Conservation (phyloP, 331 rosid species). For the Phaseolus coccineus region DNA sequence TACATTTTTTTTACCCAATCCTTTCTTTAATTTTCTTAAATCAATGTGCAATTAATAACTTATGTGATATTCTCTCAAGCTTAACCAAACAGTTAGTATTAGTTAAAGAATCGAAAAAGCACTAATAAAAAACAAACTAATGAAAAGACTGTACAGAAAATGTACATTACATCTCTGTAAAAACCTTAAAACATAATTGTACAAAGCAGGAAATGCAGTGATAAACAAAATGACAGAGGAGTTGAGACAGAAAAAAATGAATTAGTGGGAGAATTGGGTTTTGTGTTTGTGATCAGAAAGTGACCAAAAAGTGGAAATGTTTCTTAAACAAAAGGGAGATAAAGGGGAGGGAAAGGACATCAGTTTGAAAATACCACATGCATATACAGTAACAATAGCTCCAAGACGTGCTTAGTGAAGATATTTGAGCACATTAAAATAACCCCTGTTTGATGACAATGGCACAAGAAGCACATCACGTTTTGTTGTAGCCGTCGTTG, state of each 20-base stretch:
- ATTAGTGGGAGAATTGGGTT: not conserved
- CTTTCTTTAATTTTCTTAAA: no score
- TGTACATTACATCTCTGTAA: no score
- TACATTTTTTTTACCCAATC: no score
- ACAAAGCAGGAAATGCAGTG: not conserved
- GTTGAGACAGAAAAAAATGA: not conserved
- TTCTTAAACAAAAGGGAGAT: not conserved
- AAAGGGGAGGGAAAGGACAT: not conserved
- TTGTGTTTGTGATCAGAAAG: not conserved
- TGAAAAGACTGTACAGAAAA: no score
- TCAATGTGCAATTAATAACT: no score
- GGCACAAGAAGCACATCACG: slow-evolving; percentile 39
- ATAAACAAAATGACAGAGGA: not conserved
- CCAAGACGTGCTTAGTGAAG: slow-evolving; percentile 24
- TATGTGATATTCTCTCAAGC: no score
- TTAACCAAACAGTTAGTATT: no score
- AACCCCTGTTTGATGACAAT: not conserved
- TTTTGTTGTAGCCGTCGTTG: slow-evolving; percentile 38
- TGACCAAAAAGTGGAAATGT: not conserved
- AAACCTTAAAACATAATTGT: not conserved
- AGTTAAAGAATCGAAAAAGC: no score
- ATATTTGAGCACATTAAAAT: slow-evolving; percentile 14
- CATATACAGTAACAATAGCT: slow-evolving; percentile 16
- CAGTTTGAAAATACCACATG: slow-evolving; percentile 23
- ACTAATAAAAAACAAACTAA: no score